phyloP scores from a whole-genome alignment of 169 alveolate species.

The Plasmodium billcollinsi region DNA sequence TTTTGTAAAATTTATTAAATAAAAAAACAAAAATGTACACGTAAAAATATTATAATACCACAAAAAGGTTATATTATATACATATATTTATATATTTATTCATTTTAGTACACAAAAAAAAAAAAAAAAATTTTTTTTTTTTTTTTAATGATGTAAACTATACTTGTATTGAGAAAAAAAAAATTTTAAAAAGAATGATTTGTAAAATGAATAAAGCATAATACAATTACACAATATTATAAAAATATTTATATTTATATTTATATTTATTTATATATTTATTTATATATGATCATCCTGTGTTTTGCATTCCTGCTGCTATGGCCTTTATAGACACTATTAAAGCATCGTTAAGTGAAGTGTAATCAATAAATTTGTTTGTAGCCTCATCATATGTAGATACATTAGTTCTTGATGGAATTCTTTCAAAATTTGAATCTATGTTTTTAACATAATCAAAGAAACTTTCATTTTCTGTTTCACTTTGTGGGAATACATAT shows the following conservation, averaged over 20 bases:
- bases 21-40: no score
- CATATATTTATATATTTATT: no score
- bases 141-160: no score
- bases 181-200: no score
- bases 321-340: slow-evolving; percentile 77
- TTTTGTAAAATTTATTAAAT: no score
- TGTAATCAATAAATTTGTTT: slow-evolving; percentile 53
- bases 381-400: slow-evolving; percentile 21
- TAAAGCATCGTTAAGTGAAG: slow-evolving; percentile 76
- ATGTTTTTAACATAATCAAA: slow-evolving; percentile 19
- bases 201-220: no score
- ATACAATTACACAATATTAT: not conserved
- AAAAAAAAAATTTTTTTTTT: no score
- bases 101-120: no score
- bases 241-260: not conserved
- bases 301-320: slow-evolving; percentile 80
- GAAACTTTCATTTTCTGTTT: slow-evolving; percentile 18
- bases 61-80: no score
- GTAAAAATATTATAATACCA: no score
- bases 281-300: slow-evolving; percentile 51
- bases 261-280: not conserved
- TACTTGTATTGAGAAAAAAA: no score
- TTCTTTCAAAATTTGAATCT: not conserved
- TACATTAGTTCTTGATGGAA: slow-evolving; percentile 10
- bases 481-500: slow-evolving; percentile 40